A percentile compares a stretch with the other conserved stretches of the same genome.
Evolutionary conservation across 495 filamentous ascomycete genomes (phyloP).

Genomic region (Penicillium fimorum): DNA sequence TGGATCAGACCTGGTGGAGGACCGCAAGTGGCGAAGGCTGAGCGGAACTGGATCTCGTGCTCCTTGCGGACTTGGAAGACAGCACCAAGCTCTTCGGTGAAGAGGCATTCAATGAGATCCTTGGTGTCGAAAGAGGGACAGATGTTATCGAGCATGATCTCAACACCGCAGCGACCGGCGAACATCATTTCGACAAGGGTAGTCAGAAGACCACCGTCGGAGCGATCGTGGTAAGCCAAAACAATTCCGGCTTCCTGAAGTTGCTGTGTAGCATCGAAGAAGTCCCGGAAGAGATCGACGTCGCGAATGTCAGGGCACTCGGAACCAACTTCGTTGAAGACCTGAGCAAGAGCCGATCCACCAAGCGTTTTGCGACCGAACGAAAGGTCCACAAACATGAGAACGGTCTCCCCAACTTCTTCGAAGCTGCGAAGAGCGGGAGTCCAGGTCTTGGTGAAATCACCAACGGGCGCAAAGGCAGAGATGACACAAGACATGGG

Average conservation of each 20-base stretch:
- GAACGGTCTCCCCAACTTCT: conserved; percentile 84
- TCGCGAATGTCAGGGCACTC: conserved; percentile 84
- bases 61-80: conserved; percentile 90
- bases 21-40: conserved; percentile 90
- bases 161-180: conserved; percentile 85
- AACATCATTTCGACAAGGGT: conserved; percentile 98
- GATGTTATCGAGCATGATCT: conserved; percentile 78
- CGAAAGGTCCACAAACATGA: conserved; percentile 90
- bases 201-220: conserved; percentile 90
- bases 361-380: conserved; percentile 75
- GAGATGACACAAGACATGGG: conserved; percentile 89
- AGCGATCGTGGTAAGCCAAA: conserved; percentile 91
- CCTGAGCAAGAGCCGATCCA: conserved; percentile 89
- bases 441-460: conserved; percentile 87
- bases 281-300: conserved; percentile 78
- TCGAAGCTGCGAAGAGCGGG: conserved; percentile 78
- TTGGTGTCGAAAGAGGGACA: conserved; percentile 51
- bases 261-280: conserved; percentile 83
- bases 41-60: conserved; percentile 79
- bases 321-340: conserved; percentile 82
- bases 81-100: conserved; percentile 96
- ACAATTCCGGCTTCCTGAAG: conserved; percentile 85
- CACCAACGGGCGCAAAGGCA: conserved; percentile 78
- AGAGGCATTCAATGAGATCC: conserved; percentile 72
- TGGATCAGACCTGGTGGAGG: conserved; percentile 76